These are phyloP conservation scores for Diversispora epigaea DNA, from an alignment of 192 early-diverging fungal genomes.

Conservation along the genomic window DNA sequence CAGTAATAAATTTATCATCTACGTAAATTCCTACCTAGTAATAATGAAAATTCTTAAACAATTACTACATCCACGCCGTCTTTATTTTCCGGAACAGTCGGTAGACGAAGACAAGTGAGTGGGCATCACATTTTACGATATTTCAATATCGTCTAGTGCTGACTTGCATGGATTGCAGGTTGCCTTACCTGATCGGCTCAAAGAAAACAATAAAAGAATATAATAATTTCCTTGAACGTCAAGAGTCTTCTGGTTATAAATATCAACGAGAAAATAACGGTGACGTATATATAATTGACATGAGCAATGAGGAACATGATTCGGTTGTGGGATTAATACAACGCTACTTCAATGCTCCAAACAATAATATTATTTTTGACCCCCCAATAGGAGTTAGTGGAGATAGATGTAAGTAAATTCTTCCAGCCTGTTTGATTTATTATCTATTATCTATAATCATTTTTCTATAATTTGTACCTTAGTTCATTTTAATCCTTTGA, in stretches of 20 bases:
- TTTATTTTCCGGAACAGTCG: background rate
- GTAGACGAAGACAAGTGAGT: background rate
- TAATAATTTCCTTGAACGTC: slow-evolving; percentile 5
- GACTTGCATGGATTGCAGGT: background rate
- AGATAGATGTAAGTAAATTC: background rate
- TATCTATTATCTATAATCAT: background rate
- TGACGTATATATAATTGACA: background rate
- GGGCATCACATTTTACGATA: background rate
- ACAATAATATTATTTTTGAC: background rate
- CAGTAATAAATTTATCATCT: too few relatives aligned
- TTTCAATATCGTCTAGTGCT: background rate
- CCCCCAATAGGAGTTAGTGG: background rate
- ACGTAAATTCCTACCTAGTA: too few relatives aligned
- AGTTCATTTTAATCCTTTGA: too few relatives aligned
- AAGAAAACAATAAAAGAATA: slow-evolving; percentile 3
- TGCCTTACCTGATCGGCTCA: background rate
- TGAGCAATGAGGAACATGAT: background rate
- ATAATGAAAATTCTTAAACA: too few relatives aligned
- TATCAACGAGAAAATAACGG: slow-evolving; percentile 1
- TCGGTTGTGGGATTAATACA: background rate
- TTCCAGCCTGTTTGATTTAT: background rate
- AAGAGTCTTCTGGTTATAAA: slow-evolving; percentile 10
- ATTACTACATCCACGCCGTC: too few relatives aligned
- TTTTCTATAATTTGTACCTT: too few relatives aligned
- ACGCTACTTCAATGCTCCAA: background rate